Evolutionary conservation across 2,329 filamentous ascomycete species (phyloP), one percentile per base, ranked within the genome.

Genomic region (Hypoxylon sp.): DNA sequence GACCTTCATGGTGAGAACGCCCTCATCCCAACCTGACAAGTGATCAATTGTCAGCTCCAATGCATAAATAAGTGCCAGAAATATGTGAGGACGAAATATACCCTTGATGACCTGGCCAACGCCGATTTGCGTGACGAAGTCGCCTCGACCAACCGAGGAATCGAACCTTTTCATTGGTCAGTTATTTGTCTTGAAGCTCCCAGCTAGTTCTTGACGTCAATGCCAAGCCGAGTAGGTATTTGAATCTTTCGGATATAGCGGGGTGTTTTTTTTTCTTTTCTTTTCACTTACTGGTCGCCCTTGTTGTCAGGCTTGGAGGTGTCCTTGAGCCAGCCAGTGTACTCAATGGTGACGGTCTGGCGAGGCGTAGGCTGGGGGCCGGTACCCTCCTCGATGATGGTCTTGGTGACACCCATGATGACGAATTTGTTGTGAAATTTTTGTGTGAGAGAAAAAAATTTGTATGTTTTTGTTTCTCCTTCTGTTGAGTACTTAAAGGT

Each of bases 271-370:
- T 17, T 20, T 49, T 20, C n/a, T 20, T 20, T 20, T 20, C 20
- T 20, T 20, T 20, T 20, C 20, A 82, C 91, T 77, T 84, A 97
- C 94, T 94, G 79, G 27, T 80, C 82, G 76, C 95, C 95, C 86
- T 92, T 89, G 77, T 88, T 85, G 64, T 89, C 85, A 17, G 86
- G 81, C 79, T 88, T 82, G 71, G 77, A 82, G 22, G 84, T 77
- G 77, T 97, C 91, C 82, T 91, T 92, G 71, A 98, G 86, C 83
- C 85, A 97, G 76, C 96, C 96, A 46, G 92, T 96, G 87, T 98
- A 98, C 83, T 96, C 89, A 78, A 98, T 97, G 77, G 88, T 89
- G 77, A 98, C 93, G 27, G 83, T 88, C 80, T 98, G 90, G 73
- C 93, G 92, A 14, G 78, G 76, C 72, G 82, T 78, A 64, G 95